Evolutionary conservation across 2,329 filamentous ascomycete species (phyloP).

Genomic region (Penicillium corylophilum): DNA sequence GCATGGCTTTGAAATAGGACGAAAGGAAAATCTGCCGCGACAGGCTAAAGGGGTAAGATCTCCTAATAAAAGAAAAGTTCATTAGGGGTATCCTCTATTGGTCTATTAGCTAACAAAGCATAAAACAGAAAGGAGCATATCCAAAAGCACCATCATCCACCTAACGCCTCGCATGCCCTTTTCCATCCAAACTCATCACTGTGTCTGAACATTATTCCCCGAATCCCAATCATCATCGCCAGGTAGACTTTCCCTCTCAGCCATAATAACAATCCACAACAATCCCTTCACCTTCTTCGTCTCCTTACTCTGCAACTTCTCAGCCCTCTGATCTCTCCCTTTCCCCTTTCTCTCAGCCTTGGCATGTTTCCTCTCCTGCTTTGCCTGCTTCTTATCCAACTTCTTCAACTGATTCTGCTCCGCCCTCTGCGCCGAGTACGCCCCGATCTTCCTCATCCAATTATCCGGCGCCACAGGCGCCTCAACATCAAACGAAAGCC

Average conservation of each 20-base stretch:
- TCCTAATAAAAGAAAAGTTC: neutral
- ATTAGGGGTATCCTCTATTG: neutral
- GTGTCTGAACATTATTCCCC: neutral
- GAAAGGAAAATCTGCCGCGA: slow-evolving; percentile 10
- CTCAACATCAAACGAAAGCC: slow-evolving; percentile 3
- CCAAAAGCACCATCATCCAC: neutral
- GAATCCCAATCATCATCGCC: slow-evolving; percentile 13
- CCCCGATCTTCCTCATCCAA: slow-evolving; percentile 5
- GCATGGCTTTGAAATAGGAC: slow-evolving; percentile 17
- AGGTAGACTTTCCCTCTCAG: neutral
- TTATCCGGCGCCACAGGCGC: neutral
- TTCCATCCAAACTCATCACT: neutral
- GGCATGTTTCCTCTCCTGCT: neutral
- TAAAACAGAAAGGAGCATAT: neutral
- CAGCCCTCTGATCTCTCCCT: neutral
- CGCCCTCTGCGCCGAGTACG: slow-evolving; percentile 1
- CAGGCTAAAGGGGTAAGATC: neutral
- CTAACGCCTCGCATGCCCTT: neutral
- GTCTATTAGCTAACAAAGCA: neutral
- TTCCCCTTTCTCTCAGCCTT: neutral
- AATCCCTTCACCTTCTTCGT: slow-evolving; percentile 6
- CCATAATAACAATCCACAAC: slow-evolving; percentile 11
- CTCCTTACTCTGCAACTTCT: slow-evolving; percentile 1
- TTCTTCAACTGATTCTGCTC: slow-evolving; percentile 8
- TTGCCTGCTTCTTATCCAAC: slow-evolving; percentile 1